Base-by-base conservation (phyloP, 2,329 filamentous ascomycete genomes). In the Aspergillus sp. region DNA sequence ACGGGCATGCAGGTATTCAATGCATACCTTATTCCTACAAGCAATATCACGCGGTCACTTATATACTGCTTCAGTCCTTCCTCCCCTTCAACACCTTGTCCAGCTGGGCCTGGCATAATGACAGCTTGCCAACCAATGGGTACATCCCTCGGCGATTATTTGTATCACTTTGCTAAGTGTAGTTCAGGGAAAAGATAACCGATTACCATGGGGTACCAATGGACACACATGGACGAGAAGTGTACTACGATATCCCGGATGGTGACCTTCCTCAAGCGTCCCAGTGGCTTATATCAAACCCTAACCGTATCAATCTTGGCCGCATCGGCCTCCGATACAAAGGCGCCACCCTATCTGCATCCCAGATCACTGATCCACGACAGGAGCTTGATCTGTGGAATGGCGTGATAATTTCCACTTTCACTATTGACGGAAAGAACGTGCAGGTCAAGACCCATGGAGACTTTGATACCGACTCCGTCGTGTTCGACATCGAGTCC, bases 61-160 rank as follows among this genome's bases (percentile, higher is more conserved):
- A 11, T n/a, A n/a, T 31, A 3, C 11, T 13, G 4, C 9, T 29
- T 11, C 2, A 53, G 53, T 38, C 47, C 3, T 57, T 58, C 19
- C 52, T 57, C 3, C 56, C 56, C 5, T 58, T 58, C 40, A 58
- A 58, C 14, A 58, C 54, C 1, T 19, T 58, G 2, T 57, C 54
- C 4, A 58, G 56, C 23, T 57, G 56, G 56, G 56, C 48, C 5
- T 58, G 56, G 56, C 56, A 58, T 19, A 57, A 58, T 20, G 56
- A 56, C n/a, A 56, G 53, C 3, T 38, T 54, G 3, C 56, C 54
- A 3, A 47, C 5, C 1, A 49, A 58, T 46, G 51, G 56, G 56
- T 58, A 48, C 3, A 17, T 16, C 3, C 7, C 11, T n/a, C 17
- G 2, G 19, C 2, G 5, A 9, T 13, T 29, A 17, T 23, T 1